Evolutionary conservation across 495 filamentous ascomycete species (phyloP).

Genomic region (Neurospora africana): DNA sequence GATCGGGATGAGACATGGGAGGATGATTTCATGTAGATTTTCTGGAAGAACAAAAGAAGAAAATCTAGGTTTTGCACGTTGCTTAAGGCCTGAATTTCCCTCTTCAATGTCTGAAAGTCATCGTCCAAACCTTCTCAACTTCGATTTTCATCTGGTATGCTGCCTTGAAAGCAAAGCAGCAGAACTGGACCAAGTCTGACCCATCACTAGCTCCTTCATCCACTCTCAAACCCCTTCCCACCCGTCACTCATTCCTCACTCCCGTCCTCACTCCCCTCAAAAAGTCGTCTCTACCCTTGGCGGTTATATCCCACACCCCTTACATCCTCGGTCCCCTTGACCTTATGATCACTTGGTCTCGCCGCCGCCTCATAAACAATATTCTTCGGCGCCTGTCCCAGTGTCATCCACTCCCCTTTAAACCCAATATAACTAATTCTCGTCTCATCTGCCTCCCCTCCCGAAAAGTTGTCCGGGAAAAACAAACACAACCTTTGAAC

Average conservation of each 20-base stretch:
- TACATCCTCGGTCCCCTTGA: slow-evolving; percentile 34
- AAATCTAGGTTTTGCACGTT: not conserved
- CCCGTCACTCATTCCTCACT: slow-evolving; percentile 7
- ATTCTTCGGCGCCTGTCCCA: slow-evolving; percentile 71
- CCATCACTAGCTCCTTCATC: not conserved
- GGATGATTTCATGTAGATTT: slow-evolving; percentile 62
- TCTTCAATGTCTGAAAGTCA: not conserved
- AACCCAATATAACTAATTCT: slow-evolving; percentile 78
- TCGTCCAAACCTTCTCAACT: not conserved
- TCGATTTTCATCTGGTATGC: too few relatives aligned
- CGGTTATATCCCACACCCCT: not conserved
- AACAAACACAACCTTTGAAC: slow-evolving; percentile 70
- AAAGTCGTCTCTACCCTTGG: too few relatives aligned
- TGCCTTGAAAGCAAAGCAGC: too few relatives aligned
- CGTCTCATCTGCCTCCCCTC: slow-evolving; percentile 65
- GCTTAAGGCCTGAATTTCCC: not conserved
- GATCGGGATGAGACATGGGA: slow-evolving; percentile 49
- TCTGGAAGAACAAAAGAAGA: not conserved
- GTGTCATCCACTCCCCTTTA: slow-evolving; percentile 80
- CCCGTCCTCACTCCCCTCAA: not conserved
- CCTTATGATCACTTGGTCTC: slow-evolving; percentile 73
- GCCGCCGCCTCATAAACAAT: slow-evolving; percentile 90
- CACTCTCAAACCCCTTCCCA: not conserved
- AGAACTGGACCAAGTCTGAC: not conserved
- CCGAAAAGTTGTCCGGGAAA: slow-evolving; percentile 63